These are phyloP conservation scores for Cerioporus squamosus DNA, from an alignment of 1,284 basidiomycete genomes.

Conservation along the genomic window DNA sequence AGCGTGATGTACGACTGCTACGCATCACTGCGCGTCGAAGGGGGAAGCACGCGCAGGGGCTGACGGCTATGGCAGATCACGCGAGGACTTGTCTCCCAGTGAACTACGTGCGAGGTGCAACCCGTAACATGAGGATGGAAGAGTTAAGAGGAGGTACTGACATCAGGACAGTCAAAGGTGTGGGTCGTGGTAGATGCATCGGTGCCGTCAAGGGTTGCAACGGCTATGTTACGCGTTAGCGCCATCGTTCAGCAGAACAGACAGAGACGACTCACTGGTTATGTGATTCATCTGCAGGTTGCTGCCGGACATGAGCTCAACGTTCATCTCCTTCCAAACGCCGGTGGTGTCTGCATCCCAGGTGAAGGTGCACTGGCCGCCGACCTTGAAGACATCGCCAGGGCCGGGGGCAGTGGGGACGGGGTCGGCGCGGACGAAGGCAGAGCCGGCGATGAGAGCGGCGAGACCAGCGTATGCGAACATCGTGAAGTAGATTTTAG, in stretches of 20 bases:
- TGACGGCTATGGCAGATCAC: not conserved
- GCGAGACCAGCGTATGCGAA: constrained; percentile 45
- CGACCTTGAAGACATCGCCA: constrained; percentile 58
- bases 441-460: constrained; percentile 44
- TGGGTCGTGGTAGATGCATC: constrained; percentile 44
- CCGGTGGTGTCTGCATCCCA: constrained; percentile 63
- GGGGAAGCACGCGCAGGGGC: too few species aligned
- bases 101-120: not conserved
- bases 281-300: constrained; percentile 75
- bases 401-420: constrained; percentile 50
- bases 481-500: constrained; percentile 37
- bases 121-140: not conserved
- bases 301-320: constrained; percentile 81
- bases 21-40: not conserved
- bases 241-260: not conserved
- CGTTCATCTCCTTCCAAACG: constrained; percentile 67
- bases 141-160: constrained; percentile 33
- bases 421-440: constrained; percentile 47
- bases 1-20: not conserved
- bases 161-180: constrained; percentile 68
- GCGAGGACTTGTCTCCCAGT: not conserved
- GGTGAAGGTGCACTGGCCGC: constrained; percentile 52
- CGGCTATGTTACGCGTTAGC: constrained; percentile 42
- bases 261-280: constrained; percentile 51
- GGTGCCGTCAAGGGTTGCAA: constrained; percentile 65